These are phyloP conservation scores for Pelargonium myrrhifolium DNA, from an alignment of 441 rosid genomes.

Conservation along the genomic window DNA sequence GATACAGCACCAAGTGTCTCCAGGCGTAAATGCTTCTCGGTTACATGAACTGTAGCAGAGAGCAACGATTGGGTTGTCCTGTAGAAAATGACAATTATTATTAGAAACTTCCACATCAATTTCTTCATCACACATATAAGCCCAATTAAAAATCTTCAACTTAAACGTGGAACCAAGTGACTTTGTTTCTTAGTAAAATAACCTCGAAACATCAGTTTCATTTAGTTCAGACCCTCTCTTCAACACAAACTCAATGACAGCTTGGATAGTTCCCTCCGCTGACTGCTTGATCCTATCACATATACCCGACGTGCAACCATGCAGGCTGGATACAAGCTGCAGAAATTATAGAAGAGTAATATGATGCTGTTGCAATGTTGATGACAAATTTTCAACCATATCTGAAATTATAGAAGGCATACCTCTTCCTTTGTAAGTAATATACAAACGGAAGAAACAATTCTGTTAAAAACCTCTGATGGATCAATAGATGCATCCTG, in stretches of 20 bases:
- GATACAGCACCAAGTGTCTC: slow-evolving; percentile 98
- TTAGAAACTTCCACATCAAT: slow-evolving; percentile 4
- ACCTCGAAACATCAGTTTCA: slow-evolving; percentile 80
- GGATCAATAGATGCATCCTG: slow-evolving; percentile 99
- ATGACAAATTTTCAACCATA: slow-evolving; percentile 14
- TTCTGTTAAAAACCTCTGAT: slow-evolving; percentile 95
- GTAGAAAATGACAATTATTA: slow-evolving; percentile 24
- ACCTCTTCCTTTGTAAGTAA: slow-evolving; percentile 84
- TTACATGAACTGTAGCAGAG: slow-evolving; percentile 81
- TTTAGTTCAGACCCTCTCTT: slow-evolving; percentile 78
- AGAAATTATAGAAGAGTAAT: slow-evolving; percentile 29
- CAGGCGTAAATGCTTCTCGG: slow-evolving; percentile 82
- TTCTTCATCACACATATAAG: neutral
- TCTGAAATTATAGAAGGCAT: slow-evolving; percentile 19
- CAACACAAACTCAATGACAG: slow-evolving; percentile 80
- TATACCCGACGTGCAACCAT: slow-evolving; percentile 68
- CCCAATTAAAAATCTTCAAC: slow-evolving; percentile 6
- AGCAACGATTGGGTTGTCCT: slow-evolving; percentile 94
- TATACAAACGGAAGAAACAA: slow-evolving; percentile 71
- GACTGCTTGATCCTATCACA: slow-evolving; percentile 87
- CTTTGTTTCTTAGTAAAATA: slow-evolving; percentile 16
- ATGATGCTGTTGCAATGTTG: slow-evolving; percentile 8
- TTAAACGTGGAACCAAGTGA: neutral
- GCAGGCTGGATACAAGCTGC: slow-evolving; percentile 85
- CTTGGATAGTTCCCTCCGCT: slow-evolving; percentile 96